Evolutionary conservation across 768 basidiomycete genomes (phyloP), one percentile per base, ranked within the genome.

Genomic region (Peribolospora baueri): DNA sequence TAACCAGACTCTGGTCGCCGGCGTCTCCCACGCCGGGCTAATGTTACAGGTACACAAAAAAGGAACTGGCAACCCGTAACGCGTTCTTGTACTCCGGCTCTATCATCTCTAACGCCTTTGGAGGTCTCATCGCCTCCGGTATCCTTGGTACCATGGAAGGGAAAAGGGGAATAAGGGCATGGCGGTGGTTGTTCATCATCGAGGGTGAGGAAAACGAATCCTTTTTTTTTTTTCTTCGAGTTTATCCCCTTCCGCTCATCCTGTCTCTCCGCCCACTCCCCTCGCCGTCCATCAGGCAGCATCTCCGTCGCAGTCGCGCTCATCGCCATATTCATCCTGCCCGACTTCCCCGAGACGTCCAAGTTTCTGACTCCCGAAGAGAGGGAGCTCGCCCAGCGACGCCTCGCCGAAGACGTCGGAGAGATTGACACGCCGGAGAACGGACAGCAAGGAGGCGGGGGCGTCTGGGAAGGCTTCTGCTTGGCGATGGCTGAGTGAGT

Each of bases 321-420:
- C 13, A 10, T 53, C 5, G 61, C 55, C 2, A 56, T 61, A 55
- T 48, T 61, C 54, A 60, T 62, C 56, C 60, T 59, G 52, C 61
- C 63, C 2, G 53, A 55, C 10, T 52, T 57, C 4, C 61, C 61
- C 8, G 59, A 36, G 14, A 50, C 49, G 6, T 54, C 57, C 37
- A 13, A 13, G 10, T 58, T 58, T 50, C 52, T 58, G 7, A 53
- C 48, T 11, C 36, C 8, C 40, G 40, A 50, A 5, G 50, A 58
- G n/a, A 51, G 41, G 7, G 53, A 42, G 42, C 51, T 57, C 40
- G 51, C 57, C 4, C 25, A 25, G 25, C 25, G 25, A 25, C 25
- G 25, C 25, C 25, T 25, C 25, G 25, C 25, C 25, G 25, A 25
- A 25, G 25, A 25, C 25, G 25, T 25, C 25, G 25, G 25, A 25